Base-by-base conservation (phyloP, 75 land plant genomes). In the Adiantum capillusveneris region DNA sequence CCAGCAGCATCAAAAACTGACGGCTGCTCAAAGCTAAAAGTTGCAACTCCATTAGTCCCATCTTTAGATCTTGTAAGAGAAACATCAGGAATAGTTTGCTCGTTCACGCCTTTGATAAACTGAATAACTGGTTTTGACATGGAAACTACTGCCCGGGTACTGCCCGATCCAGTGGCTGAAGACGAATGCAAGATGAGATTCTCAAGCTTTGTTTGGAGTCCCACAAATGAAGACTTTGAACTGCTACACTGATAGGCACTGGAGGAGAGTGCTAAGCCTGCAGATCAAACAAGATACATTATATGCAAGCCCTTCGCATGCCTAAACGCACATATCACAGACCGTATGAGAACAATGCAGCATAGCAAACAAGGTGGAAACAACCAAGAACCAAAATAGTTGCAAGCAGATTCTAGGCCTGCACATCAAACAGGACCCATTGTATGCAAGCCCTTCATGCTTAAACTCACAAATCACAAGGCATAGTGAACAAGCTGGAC, bases 1-100 rank as follows among this genome's bases (percentile, higher is more conserved):
- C 84, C 58, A 7, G 96, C 84, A 1, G 96, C 81, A 55, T 95
- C 99, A 60, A 95, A 95, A 6, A 95, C 96, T 3, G 99, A 95
- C 0, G 99, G 96, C 59, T 95, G 69, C 0, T 79, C 84, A 58
- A 95, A 95, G n/a, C 26, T 62, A 53, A 95, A 90, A 16, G 71
- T 86, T 6, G 99, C 99, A 57, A 84, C 72, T 14, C 99, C 99
- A 64, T 84, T 95, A 17, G 79, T 78, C 6, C 92, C 96, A 58
- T 95, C 99, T 62, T 72, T 77, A 55, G 99, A 95, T 64, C 83
- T 77, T 11, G 99, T 86, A 29, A 95, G 68, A 62, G 55, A 76
- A 42, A 95, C 88, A 53, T 95, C 92, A 14, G 99, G 99, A 19
- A 90, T 61, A 1, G 84, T 78, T 62, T 72, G 88, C 44, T 95